Evolutionary conservation across 1,139 yeast genomes (phyloP).

Genomic region (Sugiyamaella novakii): DNA sequence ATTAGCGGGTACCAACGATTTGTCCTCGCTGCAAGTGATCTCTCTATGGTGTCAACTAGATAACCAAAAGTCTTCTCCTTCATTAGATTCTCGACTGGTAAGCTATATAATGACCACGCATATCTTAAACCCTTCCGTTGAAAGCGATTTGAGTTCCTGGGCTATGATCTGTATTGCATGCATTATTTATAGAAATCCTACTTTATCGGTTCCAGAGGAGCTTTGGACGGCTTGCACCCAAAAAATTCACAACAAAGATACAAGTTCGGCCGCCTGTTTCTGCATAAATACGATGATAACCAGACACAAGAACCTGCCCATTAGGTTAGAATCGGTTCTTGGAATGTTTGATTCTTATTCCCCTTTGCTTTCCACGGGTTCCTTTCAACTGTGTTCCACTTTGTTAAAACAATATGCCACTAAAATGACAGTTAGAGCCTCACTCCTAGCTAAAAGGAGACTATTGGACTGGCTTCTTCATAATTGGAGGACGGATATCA

Average conservation of each 20-base stretch:
- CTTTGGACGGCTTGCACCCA: conserved; percentile 23
- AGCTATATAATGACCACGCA: not conserved
- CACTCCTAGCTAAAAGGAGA: conserved; percentile 12
- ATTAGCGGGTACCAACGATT: not conserved
- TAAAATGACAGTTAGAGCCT: conserved; percentile 6
- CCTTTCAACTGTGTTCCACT: conserved; percentile 18
- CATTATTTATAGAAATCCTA: conserved; percentile 10
- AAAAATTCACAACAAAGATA: conserved; percentile 21
- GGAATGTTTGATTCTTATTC: conserved; percentile 21
- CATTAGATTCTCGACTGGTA: conserved; percentile 1
- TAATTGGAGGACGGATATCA: conserved; percentile 14
- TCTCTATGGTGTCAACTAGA: conserved; percentile 12
- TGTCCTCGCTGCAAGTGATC: conserved; percentile 4
- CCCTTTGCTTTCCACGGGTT: conserved; percentile 19
- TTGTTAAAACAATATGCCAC: not conserved
- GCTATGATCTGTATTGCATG: conserved; percentile 23
- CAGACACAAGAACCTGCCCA: not conserved
- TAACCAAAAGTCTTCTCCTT: not conserved
- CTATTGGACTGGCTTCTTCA: conserved; percentile 20
- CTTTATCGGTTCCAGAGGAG: not conserved
- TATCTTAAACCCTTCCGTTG: conserved; percentile 12
- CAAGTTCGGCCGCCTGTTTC: conserved; percentile 27
- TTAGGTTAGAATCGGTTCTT: conserved; percentile 1
- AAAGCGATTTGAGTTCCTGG: conserved; percentile 22
- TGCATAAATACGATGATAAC: conserved; percentile 15